Evolutionary conservation across 371 early-diverging fungal genomes (phyloP), one percentile per base, ranked within the genome.

Genomic region (Circinella minor): DNA sequence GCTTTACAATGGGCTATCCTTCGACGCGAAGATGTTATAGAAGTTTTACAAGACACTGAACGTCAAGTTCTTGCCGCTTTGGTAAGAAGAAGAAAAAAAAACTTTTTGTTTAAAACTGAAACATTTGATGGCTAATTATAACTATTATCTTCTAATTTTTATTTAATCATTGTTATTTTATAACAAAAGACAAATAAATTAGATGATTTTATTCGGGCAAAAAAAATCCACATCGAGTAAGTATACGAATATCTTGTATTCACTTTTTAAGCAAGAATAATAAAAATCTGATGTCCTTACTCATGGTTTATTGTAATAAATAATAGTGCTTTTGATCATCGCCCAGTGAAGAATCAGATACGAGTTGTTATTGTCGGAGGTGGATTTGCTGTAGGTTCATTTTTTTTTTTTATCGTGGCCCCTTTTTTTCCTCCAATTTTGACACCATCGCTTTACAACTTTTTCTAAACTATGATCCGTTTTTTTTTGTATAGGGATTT

Each of bases 311-410:
- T 61, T 39, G 61, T 43, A 9, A 43, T 43, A 43, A 9, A 43
- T 3, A 11, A 43, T 15, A 39, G 39, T 13, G 34, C 48, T 3
- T 38, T 66, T 46, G 55, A 67, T n/a, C 47, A 59, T n/a, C 60
- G 60, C 14, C 49, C 61, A 20, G 39, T 27, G n/a, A 55, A 54
- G n/a, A 20, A 60, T 13, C 66, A 72, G 63, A 60, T 63, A 66
- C 74, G 77, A 6, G 76, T 83, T 6, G 77, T 77, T 51, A 80
- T 83, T 57, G 69, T 83, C 37, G 84, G 84, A 9, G 84, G 81
- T 34, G 84, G 84, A 11, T 83, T 83, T 55, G 72, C 79, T n/a
- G 84, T 83, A 81, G 65, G 74, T 54, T 18, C 38, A n/a, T n/a
- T n/a, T n/a, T 8, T 14, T 4, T 59, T 20, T 59, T 59, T 59